phyloP scores from a whole-genome alignment of 352 stramenopile species.

The Pythium guiyangense region DNA sequence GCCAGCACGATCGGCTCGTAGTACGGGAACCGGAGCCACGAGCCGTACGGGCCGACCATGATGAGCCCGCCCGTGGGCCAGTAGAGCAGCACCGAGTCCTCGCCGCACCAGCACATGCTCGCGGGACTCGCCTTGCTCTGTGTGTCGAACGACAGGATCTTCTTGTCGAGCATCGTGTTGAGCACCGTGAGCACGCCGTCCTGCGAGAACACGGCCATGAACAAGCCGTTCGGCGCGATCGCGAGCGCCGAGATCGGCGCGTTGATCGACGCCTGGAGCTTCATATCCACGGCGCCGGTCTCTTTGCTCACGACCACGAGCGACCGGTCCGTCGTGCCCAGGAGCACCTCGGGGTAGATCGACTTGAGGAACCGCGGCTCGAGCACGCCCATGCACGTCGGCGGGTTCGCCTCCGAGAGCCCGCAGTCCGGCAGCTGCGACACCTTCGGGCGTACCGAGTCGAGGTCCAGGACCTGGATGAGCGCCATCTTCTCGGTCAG shows the following conservation, averaged over 20 bases:
- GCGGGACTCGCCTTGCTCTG: constrained; percentile 73
- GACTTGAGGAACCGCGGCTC: constrained; percentile 88
- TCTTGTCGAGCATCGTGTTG: constrained; percentile 96
- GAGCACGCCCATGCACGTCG: constrained; percentile 91
- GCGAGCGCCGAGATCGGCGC: constrained; percentile 91
- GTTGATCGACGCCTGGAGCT: constrained; percentile 76
- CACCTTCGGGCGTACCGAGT: constrained; percentile 76
- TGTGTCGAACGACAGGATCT: constrained; percentile 86
- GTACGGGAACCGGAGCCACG: constrained; percentile 84
- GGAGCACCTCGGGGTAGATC: constrained; percentile 90
- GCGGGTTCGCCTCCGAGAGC: constrained; percentile 64
- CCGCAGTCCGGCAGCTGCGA: constrained; percentile 67
- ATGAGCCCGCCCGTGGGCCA: constrained; percentile 79
- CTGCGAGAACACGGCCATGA: constrained; percentile 94
- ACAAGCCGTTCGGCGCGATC: constrained; percentile 93
- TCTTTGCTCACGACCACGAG: constrained; percentile 83
- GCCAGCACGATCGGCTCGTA: constrained; percentile 67
- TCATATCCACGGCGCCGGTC: constrained; percentile 64
- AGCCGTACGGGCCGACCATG: constrained; percentile 85
- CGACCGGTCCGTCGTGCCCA: constrained; percentile 89
- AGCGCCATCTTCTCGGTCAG: constrained; percentile 82
- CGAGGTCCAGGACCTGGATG: constrained; percentile 74
- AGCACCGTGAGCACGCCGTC: constrained; percentile 93
- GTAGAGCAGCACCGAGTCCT: constrained; percentile 89
- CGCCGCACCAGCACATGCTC: constrained; percentile 86